Conservation (phyloP, 2,329 filamentous ascomycete species). For the Nectriaceae sp. region DNA sequence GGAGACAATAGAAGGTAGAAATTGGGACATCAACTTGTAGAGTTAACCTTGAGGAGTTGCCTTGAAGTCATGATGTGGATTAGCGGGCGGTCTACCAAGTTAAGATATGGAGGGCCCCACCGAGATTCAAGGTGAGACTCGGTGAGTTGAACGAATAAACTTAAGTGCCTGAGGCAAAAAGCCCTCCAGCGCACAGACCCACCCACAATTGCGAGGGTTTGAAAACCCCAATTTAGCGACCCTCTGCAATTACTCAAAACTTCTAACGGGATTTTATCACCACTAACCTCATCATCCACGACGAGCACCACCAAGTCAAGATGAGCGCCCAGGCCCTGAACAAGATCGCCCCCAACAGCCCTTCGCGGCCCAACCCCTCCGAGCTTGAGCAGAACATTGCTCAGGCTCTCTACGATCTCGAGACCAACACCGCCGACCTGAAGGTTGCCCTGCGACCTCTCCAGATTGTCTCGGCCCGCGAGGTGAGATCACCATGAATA, state of each 20-base stretch:
- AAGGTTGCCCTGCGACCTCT: conserved; percentile 94
- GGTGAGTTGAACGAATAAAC: conserved; percentile 10
- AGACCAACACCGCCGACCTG: conserved; percentile 98
- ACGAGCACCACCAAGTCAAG: conserved; percentile 49
- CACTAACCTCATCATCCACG: conserved; percentile 33
- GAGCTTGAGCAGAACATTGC: conserved; percentile 98
- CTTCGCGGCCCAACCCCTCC: conserved; percentile 91
- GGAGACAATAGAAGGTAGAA: too few relatives aligned
- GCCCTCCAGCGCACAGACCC: conserved; percentile 10
- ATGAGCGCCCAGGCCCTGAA: conserved; percentile 76
- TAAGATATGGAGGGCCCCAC: neutral
- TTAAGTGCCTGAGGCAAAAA: conserved; percentile 20
- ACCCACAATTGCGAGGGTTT: conserved; percentile 34
- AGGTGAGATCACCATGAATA: conserved; percentile 73
- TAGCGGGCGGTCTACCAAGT: neutral
- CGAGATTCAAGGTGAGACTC: neutral
- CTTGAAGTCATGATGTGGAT: too few relatives aligned
- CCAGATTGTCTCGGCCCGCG: conserved; percentile 97
- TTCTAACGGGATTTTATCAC: conserved; percentile 25
- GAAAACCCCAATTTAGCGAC: conserved; percentile 46
- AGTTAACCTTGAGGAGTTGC: too few relatives aligned
- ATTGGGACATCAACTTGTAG: too few relatives aligned
- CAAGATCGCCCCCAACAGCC: conserved; percentile 98
- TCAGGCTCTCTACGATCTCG: conserved; percentile 96
- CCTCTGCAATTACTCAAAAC: conserved; percentile 33